Base-by-base conservation (phyloP, 2,329 filamentous ascomycete genomes). In the Pseudopithomyces maydicus region DNA sequence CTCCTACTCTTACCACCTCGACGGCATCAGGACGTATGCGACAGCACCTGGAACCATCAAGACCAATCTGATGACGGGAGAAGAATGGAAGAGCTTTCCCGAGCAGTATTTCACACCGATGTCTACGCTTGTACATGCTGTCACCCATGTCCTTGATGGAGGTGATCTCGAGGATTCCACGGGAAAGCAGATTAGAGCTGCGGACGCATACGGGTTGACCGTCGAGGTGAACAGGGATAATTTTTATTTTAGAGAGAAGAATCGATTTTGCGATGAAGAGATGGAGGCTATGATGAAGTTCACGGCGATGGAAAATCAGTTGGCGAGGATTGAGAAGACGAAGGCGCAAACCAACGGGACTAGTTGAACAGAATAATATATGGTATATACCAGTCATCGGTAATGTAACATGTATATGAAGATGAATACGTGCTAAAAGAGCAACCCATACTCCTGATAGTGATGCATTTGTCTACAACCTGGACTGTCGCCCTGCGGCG, bases 21-120 rank as follows among this genome's bases (percentile, higher is more conserved):
- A 75, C 10, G 71, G 72, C 0, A 73, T 80, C 19, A 73, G 77
- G 12, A 76, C 75, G 3, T 80, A 79, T 55, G 69, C 71, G 1
- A 75, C 77, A 0, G 76, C 72, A 14, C 75, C 75, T 1, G 75
- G 74, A 0, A 74, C 72, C 1, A 76, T 79, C 11, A 62, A 65
- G 47, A 79, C 77, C 2, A 73, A 74, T 14, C 56, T 79, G 10
- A 48, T 78, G 39, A 67, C 60, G 8, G 41, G 57, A 20, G 64
- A 69, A 4, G 73, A 69, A 20, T 77, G 76, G 73, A 61, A 63
- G 32, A 62, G 56, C 2, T 78, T 77, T 26, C 73, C 72, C 17
- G 53, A 65, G n/a, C 54, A 68, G 38, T 66, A 63, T 6, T 75
- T 74, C 52, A 77, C 74, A 10, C 74, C 74, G 2, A 63, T 72